Evolutionary conservation across 345 rosid species (phyloP).

Genomic region (Boechera divaricarpa): DNA sequence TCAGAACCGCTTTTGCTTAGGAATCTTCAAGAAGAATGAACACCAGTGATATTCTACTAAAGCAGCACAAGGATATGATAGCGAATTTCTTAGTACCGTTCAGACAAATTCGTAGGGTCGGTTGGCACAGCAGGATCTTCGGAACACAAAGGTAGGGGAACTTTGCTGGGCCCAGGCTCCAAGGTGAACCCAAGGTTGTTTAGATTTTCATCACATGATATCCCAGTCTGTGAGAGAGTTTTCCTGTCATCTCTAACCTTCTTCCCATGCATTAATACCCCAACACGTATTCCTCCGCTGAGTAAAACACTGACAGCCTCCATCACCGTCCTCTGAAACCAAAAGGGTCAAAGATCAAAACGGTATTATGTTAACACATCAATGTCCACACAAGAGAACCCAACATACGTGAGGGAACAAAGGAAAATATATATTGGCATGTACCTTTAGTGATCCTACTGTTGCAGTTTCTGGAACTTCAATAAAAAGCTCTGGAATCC

Average conservation of each 20-base stretch:
- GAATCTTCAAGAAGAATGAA: conserved; percentile 45
- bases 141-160: conserved; percentile 49
- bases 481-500: conserved; percentile 84
- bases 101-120: conserved; percentile 41
- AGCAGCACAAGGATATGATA: conserved; percentile 37
- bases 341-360: conserved; percentile 30
- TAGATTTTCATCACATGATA: conserved; percentile 62
- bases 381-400: conserved; percentile 19
- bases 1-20: conserved; percentile 47
- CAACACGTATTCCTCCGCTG: conserved; percentile 73
- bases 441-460: conserved; percentile 55
- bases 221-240: conserved; percentile 72
- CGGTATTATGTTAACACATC: conserved; percentile 7
- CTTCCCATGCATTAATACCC: conserved; percentile 78
- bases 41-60: conserved; percentile 38
- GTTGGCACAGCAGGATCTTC: conserved; percentile 54
- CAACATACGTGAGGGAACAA: conserved; percentile 7
- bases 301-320: conserved; percentile 76
- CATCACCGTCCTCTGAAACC: conserved; percentile 67
- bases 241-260: conserved; percentile 81
- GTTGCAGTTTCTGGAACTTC: conserved; percentile 90
- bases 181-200: conserved; percentile 68
- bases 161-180: conserved; percentile 62
- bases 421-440: conserved; percentile 18
- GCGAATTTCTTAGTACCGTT: conserved; percentile 57